Percentiles rank a stretch among this genome's conserved stretches.
Conservation (phyloP, 495 filamentous ascomycete species). For the Trichoderma parareesei region DNA sequence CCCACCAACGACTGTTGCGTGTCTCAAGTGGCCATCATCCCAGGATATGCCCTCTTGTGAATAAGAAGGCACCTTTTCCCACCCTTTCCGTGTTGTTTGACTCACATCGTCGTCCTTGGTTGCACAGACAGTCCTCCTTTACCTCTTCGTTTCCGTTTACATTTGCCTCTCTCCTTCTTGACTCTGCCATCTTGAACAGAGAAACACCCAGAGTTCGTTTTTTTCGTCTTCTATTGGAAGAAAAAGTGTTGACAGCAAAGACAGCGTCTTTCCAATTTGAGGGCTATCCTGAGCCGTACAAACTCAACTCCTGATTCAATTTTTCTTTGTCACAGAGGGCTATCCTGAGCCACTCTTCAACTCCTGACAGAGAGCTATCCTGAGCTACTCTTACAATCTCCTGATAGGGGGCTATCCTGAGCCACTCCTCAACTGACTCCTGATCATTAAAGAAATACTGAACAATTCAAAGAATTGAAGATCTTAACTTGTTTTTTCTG, state of each 20-base stretch:
- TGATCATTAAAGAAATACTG: neutral
- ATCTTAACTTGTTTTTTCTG: neutral
- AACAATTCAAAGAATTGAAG: neutral
- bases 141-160: neutral
- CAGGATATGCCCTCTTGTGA: neutral
- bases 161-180: neutral
- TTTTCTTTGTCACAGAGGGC: conserved; percentile 2
- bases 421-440: conserved; percentile 9
- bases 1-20: neutral
- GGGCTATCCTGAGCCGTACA: conserved; percentile 15
- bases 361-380: conserved; percentile 10
- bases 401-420: conserved; percentile 10
- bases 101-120: neutral
- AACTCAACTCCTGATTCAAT: neutral
- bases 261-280: conserved; percentile 10
- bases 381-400: conserved; percentile 10
- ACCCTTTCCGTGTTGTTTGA: neutral
- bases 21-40: neutral
- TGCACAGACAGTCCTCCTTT: neutral
- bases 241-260: neutral
- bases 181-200: neutral
- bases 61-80: neutral
- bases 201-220: neutral
- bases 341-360: conserved; percentile 9
- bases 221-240: neutral